phyloP scores from a whole-genome alignment of 2,329 filamentous ascomycete genomes.

The Fusarium metavorans region DNA sequence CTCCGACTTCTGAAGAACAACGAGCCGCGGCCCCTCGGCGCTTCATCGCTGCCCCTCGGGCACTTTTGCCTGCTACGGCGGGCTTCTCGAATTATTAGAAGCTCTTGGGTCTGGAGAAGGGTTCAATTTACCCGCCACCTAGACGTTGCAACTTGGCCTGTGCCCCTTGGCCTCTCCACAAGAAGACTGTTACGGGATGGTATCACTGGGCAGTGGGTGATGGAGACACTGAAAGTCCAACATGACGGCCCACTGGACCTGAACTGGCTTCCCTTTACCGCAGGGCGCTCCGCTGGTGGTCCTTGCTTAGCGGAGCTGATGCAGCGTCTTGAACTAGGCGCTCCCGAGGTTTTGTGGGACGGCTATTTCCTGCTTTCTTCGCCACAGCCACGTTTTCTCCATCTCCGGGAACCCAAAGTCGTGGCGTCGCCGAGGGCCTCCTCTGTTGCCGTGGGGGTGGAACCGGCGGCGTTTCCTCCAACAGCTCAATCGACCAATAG shows the following conservation, averaged over 20 bases:
- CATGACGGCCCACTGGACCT: constrained; percentile 4
- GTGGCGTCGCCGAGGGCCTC: constrained; percentile 34
- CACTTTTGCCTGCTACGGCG: constrained; percentile 2
- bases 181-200: background rate
- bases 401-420: constrained; percentile 8
- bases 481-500: constrained; percentile 4
- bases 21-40: constrained; percentile 17
- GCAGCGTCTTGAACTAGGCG: constrained; percentile 24
- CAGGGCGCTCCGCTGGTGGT: constrained; percentile 35
- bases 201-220: background rate
- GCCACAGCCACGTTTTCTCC: constrained; percentile 43
- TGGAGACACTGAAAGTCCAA: background rate
- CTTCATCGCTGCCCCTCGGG: constrained; percentile 13
- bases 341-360: constrained; percentile 23
- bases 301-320: constrained; percentile 2
- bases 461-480: constrained; percentile 9
- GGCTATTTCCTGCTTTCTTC: constrained; percentile 9
- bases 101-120: constrained; percentile 16
- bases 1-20: background rate
- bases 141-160: constrained; percentile 21
- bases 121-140: constrained; percentile 19
- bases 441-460: constrained; percentile 16
- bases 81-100: constrained; percentile 35
- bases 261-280: constrained; percentile 16
- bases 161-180: constrained; percentile 23